Conservation (phyloP, 2,329 filamentous ascomycete genomes). For the Pseudofabraea citricarpa region DNA sequence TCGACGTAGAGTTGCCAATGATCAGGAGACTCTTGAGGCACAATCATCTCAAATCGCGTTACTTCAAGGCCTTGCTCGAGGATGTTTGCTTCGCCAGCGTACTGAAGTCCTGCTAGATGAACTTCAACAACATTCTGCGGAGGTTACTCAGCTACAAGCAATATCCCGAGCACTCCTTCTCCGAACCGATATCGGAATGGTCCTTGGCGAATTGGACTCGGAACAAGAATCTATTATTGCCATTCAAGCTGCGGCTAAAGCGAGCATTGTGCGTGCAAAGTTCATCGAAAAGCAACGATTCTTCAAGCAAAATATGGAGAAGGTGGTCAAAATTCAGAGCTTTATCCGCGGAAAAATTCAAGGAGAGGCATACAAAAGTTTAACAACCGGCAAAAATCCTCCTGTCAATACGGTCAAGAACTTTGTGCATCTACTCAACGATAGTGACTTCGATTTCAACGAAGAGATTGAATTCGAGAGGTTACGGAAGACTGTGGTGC, state of each 20-base stretch:
- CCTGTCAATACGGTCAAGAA: constrained; percentile 96
- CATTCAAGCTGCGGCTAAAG: constrained; percentile 71
- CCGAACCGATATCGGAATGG: constrained; percentile 66
- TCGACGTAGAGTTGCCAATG: constrained; percentile 42
- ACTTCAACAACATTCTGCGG: constrained; percentile 62
- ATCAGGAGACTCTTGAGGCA: constrained; percentile 50
- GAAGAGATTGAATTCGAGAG: constrained; percentile 97
- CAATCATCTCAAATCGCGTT: constrained; percentile 52
- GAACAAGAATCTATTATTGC: constrained; percentile 74
- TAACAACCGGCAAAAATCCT: constrained; percentile 94
- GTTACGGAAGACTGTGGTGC: constrained; percentile 90
- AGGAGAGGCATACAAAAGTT: constrained; percentile 94
- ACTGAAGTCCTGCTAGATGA: constrained; percentile 61
- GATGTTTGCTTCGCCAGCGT: constrained; percentile 57
- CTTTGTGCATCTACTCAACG: constrained; percentile 95
- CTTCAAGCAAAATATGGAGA: constrained; percentile 97
- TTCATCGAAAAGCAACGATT: constrained; percentile 84
- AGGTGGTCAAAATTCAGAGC: constrained; percentile 97
- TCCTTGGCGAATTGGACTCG: constrained; percentile 73
- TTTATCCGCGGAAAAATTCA: constrained; percentile 93
- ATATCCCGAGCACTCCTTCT: constrained; percentile 74
- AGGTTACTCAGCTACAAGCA: constrained; percentile 68
- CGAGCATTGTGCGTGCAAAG: constrained; percentile 64
- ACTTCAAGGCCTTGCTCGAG: constrained; percentile 65
- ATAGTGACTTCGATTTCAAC: constrained; percentile 98